phyloP scores from a whole-genome alignment of 179 eudicot species.

The Spergularia azorica region DNA sequence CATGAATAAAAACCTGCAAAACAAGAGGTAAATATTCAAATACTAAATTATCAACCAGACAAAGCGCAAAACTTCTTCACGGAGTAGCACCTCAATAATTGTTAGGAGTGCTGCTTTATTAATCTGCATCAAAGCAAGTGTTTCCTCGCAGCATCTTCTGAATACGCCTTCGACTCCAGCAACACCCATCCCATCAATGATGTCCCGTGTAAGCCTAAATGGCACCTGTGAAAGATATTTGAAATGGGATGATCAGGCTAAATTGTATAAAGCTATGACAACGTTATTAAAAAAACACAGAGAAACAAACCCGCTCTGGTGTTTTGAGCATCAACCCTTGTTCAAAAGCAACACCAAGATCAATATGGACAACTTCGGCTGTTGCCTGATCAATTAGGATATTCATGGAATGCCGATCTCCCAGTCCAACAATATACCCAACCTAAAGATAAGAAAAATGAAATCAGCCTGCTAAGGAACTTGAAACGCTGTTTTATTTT shows the following conservation, averaged over 20 bases:
- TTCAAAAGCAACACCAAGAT: constrained; percentile 98
- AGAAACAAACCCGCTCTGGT: constrained; percentile 80
- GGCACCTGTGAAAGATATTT: constrained; percentile 64
- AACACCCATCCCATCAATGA: constrained; percentile 97
- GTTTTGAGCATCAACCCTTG: constrained; percentile 99
- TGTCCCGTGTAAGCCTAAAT: constrained; percentile 88
- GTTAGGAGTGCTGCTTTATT: constrained; percentile 96
- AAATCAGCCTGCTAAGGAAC: neutral
- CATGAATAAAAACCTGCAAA: constrained; percentile 96
- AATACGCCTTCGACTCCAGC: constrained; percentile 97
- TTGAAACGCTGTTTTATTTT: neutral
- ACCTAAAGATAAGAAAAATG: constrained; percentile 45
- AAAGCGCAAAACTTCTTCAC: neutral
- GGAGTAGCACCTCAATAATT: constrained; percentile 71
- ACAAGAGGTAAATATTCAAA: constrained; percentile 16
- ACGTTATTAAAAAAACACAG: neutral
- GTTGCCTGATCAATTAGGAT: constrained; percentile 88
- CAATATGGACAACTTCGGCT: constrained; percentile 99
- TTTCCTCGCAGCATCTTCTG: constrained; percentile 96
- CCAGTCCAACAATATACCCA: constrained; percentile 97
- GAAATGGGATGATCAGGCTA: neutral
- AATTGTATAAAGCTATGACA: neutral
- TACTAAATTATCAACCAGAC: neutral
- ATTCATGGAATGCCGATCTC: constrained; percentile 96
- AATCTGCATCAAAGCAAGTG: constrained; percentile 88